Evolutionary conservation across 2,329 filamentous ascomycete genomes (phyloP).

Genomic region (Sporothrix inflata): DNA sequence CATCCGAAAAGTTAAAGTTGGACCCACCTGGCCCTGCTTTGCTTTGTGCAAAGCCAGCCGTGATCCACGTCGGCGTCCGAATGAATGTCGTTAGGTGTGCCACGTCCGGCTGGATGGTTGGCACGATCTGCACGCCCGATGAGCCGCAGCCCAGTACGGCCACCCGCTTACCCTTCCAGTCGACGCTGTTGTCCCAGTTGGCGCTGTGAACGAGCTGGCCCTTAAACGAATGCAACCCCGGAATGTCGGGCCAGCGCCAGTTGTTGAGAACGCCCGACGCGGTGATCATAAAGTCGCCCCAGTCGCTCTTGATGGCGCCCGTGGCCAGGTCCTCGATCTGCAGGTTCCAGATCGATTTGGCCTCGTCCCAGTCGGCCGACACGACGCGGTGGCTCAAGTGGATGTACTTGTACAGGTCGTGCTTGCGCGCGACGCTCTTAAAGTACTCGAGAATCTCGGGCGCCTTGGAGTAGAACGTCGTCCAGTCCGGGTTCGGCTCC

Average conservation of each 20-base stretch:
- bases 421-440: constrained; percentile 40
- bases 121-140: constrained; percentile 40
- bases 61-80: background rate
- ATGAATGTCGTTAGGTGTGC: background rate
- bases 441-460: constrained; percentile 39
- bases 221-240: constrained; percentile 41
- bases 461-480: constrained; percentile 37
- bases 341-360: constrained; percentile 43
- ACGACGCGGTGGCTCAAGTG: constrained; percentile 39
- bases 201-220: constrained; percentile 40
- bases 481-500: constrained; percentile 48
- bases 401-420: constrained; percentile 47
- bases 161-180: constrained; percentile 37
- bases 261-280: constrained; percentile 35
- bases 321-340: constrained; percentile 35
- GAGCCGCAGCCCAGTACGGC: constrained; percentile 42
- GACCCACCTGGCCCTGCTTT: background rate
- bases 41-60: background rate
- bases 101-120: constrained; percentile 31
- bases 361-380: constrained; percentile 48
- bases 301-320: constrained; percentile 30
- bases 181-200: constrained; percentile 35
- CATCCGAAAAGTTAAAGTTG: constrained; percentile 12
- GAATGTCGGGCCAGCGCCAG: constrained; percentile 38
- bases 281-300: constrained; percentile 33